Base-by-base conservation (phyloP, 2,329 filamentous ascomycete genomes). In the Chalaropsis ovoidea region DNA sequence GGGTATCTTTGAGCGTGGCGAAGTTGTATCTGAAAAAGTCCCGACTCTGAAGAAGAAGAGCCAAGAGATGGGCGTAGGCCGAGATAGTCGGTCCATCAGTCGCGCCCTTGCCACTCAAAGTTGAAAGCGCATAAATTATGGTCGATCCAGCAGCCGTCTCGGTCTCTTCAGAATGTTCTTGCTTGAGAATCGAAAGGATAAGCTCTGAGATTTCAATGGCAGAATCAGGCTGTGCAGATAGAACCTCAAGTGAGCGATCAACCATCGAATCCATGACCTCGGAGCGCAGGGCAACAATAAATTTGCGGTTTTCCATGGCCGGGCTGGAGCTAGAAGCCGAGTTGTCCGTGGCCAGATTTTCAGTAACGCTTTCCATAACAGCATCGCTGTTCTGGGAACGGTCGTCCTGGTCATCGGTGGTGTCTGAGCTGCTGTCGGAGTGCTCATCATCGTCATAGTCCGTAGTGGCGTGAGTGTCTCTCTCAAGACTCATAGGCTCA, bases 161-260 rank as follows among this genome's bases (percentile, higher is more conserved):
- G 72, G 81, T 72, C 65, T 81, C 78, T 75, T 82, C 71, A 74
- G 81, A 70, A 74, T 81, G 69, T 75, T 83, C 73, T 82, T 85
- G 72, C 72, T 82, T 70, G 77, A 87, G 83, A 27, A 90, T 86
- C 2, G 87, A 86, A 45, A 83, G 83, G 65, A 99, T 92, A 22
- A 99, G 80, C 71, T 96, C 92, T 0, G 91, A 85, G 60, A 99
- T 80, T 72, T 97, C 93, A 70, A 96, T 94, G 0, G 94, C 95
- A 11, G 93, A 86, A 70, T 89, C 86, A 15, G 92, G 87, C 70
- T 97, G 92, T 45, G 87, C 86, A 73, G 93, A 88, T 64, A 99
- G 86, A 42, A 97, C 86, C 71, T 96, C 92, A 24, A 99, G 79
- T 69, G 89, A 95, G 67, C 90, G 88, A 70, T 96, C 92, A 67